Base-by-base conservation (phyloP, 2,329 filamentous ascomycete species). In the Aspergillus sp. region DNA sequence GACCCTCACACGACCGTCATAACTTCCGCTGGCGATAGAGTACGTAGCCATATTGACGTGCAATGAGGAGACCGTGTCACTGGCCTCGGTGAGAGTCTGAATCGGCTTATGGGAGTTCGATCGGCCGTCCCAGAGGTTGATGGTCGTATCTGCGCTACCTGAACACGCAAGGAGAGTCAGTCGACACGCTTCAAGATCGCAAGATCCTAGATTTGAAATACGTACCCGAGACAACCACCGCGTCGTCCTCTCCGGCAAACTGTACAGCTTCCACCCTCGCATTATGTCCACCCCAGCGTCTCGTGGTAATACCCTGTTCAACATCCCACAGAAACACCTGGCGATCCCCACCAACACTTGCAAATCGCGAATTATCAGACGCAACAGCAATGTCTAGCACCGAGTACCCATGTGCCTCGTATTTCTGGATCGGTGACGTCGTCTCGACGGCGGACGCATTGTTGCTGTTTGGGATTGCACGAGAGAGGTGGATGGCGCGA, bases 311-410 rank as follows among this genome's bases (percentile, higher is more conserved):
- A 19, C 91, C 92, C 3, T 89, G 90, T 51, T 89, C 84, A 0
- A 98, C 95, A 77, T 99, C 95, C 95, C 95, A 98, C 5, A 97
- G 83, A 74, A 97, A 97, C 0, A 97, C 92, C 64, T 86, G 84
- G 69, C 94, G 91, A 80, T 99, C 95, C 62, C 95, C 95, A 68
- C 95, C 95, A 1, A 87, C 86, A n/a, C 89, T 93, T 9, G 89
- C 89, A 76, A 99, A 97, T 48, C 87, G 87, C 67, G 92, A 86
- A 77, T 99, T 99, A 79, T 92, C 89, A 25, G 81, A 73, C 19
- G 81, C 76, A 54, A 97, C 90, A 56, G 86, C 83, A 45, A 99
- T 83, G 67, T 91, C 91, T 63, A 97, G 88, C 7, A 99, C 90
- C 69, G 93, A 91, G 81, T 99, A 97, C 68, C 92, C 93, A 79